Conservation (phyloP, 805 yeast genomes). For the Candida wancherniae region DNA sequence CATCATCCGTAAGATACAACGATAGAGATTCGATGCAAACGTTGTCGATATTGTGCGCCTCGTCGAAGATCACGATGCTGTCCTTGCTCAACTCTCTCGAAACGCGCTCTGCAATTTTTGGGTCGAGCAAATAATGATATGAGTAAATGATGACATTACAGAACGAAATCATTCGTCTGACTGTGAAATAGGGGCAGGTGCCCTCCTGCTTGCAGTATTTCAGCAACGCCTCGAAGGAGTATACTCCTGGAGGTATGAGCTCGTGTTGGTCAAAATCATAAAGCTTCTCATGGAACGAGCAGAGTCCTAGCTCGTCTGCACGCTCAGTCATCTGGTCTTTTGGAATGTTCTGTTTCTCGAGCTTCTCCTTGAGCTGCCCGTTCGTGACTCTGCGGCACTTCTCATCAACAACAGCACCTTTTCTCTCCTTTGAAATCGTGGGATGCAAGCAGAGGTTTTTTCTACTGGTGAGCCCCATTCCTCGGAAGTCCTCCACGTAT, state of each 20-base stretch:
- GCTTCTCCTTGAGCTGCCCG: conserved; percentile 71
- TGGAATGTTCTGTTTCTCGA: conserved; percentile 46
- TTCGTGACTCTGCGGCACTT: conserved; percentile 92
- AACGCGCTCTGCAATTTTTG: conserved; percentile 94
- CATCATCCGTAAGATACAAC: conserved; percentile 86
- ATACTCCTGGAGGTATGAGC: conserved; percentile 87
- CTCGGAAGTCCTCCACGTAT: conserved; percentile 83
- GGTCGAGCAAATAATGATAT: conserved; percentile 92
- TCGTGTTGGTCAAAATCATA: conserved; percentile 84
- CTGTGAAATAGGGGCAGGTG: conserved; percentile 95
- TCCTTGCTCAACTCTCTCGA: conserved; percentile 89
- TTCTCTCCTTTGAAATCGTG: conserved; percentile 76
- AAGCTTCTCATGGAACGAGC: conserved; percentile 88
- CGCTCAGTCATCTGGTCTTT: conserved; percentile 43
- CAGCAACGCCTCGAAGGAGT: conserved; percentile 81
- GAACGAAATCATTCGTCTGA: conserved; percentile 93
- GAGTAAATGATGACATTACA: conserved; percentile 95
- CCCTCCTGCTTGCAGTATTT: conserved; percentile 73
- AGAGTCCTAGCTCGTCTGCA: conserved; percentile 41
- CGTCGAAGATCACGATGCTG: conserved; percentile 92
- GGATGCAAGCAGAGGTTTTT: conserved; percentile 94
- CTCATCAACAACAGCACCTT: conserved; percentile 92
- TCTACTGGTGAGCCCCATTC: conserved; percentile 89
- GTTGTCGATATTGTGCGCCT: conserved; percentile 97
- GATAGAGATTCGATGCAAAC: conserved; percentile 96